Base-by-base conservation (phyloP, 2,329 filamentous ascomycete species). In the Dothideomycetes sp. region DNA sequence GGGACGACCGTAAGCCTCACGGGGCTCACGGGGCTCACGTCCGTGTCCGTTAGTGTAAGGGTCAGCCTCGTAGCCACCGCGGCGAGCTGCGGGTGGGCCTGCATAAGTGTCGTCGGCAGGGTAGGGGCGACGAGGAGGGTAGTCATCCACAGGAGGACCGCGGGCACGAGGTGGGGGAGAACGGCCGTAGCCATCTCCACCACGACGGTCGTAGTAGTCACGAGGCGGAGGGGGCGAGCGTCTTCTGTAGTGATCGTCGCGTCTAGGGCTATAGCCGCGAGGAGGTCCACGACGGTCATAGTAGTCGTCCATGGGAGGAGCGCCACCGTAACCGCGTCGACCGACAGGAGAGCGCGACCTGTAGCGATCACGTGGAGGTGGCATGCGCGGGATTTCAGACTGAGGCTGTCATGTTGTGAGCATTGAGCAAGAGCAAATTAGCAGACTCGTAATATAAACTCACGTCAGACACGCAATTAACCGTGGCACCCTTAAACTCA, bases 381-480 rank as follows among this genome's bases (percentile, higher is more conserved):
- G 45, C 36, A 69, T 65, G 50, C 84, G 71, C 19, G 58, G 58
- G 34, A 61, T 52, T 51, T 94, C 87, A 46, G 86, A 81, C 63
- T 89, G 84, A 43, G 81, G 79, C 84, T 88, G 51, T 44, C 45
- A 40, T 42, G 14, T 17, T 38, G 30, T 31, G 14, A 36, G 36
- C 19, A 46, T 49, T 46, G 30, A 32, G 14, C 5, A 12, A 32
- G 30, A 27, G 12, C 22, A 31, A 16, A 35, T 31, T 22, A 15
- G 33, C 11, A 27, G 29, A 11, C 11, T 14, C 15, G 16, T 4
- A 15, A 43, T 31, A 79, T 60, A n/a, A n/a, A n/a, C n/a, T n/a
- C 74, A 96, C 89, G 68, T 95, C 88, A 54, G 86, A 79, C 54
- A 84, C 70, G 64, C 91, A 98, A 50, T 75, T 80, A 51, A 98